Percentiles rank a stretch among this genome's conserved stretches.
Conservation (phyloP, 2,329 filamentous ascomycete genomes). For the Epichloe brachyelytri region DNA sequence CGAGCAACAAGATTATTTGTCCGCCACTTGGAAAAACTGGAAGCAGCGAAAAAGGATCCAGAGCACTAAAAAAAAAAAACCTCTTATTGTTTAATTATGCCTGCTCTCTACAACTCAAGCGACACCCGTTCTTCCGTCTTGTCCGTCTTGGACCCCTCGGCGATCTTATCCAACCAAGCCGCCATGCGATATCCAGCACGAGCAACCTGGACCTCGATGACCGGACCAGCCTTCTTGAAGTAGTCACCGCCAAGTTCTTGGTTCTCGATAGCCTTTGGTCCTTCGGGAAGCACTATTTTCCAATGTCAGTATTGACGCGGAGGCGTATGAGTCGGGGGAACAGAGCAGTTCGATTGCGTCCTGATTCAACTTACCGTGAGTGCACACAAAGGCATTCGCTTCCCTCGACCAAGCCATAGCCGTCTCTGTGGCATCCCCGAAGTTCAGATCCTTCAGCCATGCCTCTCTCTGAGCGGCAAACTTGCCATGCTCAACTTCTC, state of each 20-base stretch:
- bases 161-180: slow-evolving; percentile 53
- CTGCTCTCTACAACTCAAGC: slow-evolving; percentile 17
- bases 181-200: slow-evolving; percentile 57
- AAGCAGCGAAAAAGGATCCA: neutral
- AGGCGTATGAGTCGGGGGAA: neutral
- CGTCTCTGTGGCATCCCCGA: slow-evolving; percentile 40
- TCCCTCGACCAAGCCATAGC: slow-evolving; percentile 52
- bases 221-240: slow-evolving; percentile 48
- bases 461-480: slow-evolving; percentile 34
- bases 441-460: slow-evolving; percentile 46
- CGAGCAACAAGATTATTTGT: neutral
- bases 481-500: slow-evolving; percentile 41
- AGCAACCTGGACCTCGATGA: slow-evolving; percentile 54
- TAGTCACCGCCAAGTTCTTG: slow-evolving; percentile 51
- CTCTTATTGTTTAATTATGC: neutral
- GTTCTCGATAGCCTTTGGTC: slow-evolving; percentile 41
- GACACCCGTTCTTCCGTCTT: slow-evolving; percentile 11
- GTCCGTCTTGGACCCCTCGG: slow-evolving; percentile 20
- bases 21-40: neutral
- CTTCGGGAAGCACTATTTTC: slow-evolving; percentile 44
- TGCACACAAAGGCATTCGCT: slow-evolving; percentile 49
- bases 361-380: slow-evolving; percentile 34
- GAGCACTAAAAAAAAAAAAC: neutral
- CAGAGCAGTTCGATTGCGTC: neutral
- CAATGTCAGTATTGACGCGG: neutral